Base-by-base conservation (phyloP, 148 eudicot genomes). In the Vaccinium darrowii region DNA sequence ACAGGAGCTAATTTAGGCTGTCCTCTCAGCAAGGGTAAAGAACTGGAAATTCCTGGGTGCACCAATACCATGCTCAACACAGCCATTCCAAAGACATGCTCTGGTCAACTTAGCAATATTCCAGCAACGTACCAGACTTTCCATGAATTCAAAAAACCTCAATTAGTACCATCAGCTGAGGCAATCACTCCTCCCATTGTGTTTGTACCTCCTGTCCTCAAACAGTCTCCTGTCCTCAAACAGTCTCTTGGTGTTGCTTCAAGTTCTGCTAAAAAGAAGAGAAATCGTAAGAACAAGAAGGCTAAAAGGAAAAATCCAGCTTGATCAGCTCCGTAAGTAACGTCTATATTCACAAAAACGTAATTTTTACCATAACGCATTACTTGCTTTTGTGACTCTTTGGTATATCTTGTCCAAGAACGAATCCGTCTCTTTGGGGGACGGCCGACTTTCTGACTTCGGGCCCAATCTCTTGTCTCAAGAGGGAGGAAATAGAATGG, bases 101-200 rank as follows among this genome's bases (percentile, higher is more conserved):
- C 53, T 11, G 89, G 56, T 69, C 65, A 73, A 79, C 21, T 19
- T 57, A 27, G 79, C 27, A 36, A 12, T 87, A 1, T 14, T 27
- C 82, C 86, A 67, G 87, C 51, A 58, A 51, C 69, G n/a, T 62
- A 80, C 6, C 74, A 74, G 36, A 76, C 88, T 30, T 43, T 81
- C 67, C 89, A 91, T 73, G 86, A 79, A 84, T 86, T 84, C 83
- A 88, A 83, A 81, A 85, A 81, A 84, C 86, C 83, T 25, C 84
- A 62, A 75, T 5, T 72, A 33, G 87, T 75, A 71, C 52, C 86
- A 84, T 27, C 71, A 36, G 52, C 87, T 63, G 89, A 53, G 67
- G 62, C 86, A 76, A 80, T 8, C 21, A 43, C 13, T 36, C 84
- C 78, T 71, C 88, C 88, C 0, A 84, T 89, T 79, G 81, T 51